phyloP scores from a whole-genome alignment of 345 rosid genomes.

The Linum trigynum region DNA sequence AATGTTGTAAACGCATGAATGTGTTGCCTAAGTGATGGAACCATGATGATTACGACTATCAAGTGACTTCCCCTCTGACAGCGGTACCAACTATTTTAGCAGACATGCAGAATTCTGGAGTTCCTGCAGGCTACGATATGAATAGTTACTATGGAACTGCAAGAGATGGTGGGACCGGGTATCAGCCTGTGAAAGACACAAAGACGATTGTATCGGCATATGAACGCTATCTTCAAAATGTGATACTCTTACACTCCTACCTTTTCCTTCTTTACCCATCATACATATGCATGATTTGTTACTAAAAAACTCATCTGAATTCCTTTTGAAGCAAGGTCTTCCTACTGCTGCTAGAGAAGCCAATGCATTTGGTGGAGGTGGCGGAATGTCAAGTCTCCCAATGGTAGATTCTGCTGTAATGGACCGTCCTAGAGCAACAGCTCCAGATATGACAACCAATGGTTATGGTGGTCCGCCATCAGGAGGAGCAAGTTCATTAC shows the following conservation, averaged over 20 bases:
- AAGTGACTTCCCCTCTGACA: background rate
- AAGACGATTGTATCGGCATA: constrained; percentile 70
- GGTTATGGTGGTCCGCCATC: constrained; percentile 29
- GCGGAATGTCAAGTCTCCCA: constrained; percentile 30
- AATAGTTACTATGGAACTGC: constrained; percentile 31
- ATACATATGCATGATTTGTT: constrained; percentile 7
- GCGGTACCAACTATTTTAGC: background rate
- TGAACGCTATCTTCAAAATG: constrained; percentile 60
- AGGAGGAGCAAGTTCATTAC: constrained; percentile 31
- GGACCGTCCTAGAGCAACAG: constrained; percentile 35
- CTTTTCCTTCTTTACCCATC: background rate
- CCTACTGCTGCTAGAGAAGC: constrained; percentile 51
- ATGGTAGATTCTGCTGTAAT: constrained; percentile 34
- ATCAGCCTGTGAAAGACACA: constrained; percentile 51
- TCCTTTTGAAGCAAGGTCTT: constrained; percentile 52
- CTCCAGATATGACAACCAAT: constrained; percentile 39
- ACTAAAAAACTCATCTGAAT: constrained; percentile 22
- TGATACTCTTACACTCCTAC: constrained; percentile 24
- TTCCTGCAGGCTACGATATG: constrained; percentile 38
- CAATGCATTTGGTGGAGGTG: constrained; percentile 30
- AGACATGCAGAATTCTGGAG: constrained; percentile 39
- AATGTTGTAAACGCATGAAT: background rate
- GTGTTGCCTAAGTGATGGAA: background rate
- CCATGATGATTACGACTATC: background rate
- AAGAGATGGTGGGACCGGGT: constrained; percentile 47